Evolutionary conservation across 23 red algal species (phyloP).

Genomic region (Cyanidiococcus yangmingshanensis): DNA sequence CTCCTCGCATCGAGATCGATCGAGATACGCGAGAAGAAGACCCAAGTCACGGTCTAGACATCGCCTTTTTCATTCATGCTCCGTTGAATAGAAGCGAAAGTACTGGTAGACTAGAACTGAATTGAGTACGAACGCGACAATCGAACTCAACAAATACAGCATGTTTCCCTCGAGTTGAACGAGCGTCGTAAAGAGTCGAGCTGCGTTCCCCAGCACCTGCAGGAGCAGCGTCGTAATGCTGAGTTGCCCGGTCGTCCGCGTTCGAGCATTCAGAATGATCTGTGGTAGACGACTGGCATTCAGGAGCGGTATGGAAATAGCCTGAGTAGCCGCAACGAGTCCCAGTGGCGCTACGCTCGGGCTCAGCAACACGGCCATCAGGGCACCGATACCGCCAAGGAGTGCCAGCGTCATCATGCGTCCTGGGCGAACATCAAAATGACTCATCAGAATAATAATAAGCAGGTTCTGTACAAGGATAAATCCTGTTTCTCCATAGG

Average conservation of each 20-base stretch:
- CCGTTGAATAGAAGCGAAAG: background rate
- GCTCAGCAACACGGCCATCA: constrained; percentile 5
- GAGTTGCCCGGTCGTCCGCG: constrained; percentile 68
- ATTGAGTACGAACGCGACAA: background rate
- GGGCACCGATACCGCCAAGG: background rate
- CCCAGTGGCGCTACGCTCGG: constrained; percentile 27
- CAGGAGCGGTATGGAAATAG: constrained; percentile 64
- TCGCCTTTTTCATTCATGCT: too few relatives aligned
- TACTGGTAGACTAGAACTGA: background rate
- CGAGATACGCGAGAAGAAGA: too few relatives aligned
- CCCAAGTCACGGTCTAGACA: too few relatives aligned
- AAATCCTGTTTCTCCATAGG: constrained; percentile 72
- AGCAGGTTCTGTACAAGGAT: constrained; percentile 71
- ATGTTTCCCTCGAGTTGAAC: constrained; percentile 41
- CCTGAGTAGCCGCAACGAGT: constrained; percentile 40
- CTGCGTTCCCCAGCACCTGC: constrained; percentile 72
- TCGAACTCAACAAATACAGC: background rate
- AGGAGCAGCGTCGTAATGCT: constrained; percentile 64
- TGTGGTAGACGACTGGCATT: constrained; percentile 71
- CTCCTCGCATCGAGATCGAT: too few relatives aligned
- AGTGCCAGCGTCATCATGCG: too few relatives aligned
- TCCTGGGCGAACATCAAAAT: background rate
- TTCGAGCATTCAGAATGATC: constrained; percentile 48
- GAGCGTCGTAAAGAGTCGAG: constrained; percentile 86
- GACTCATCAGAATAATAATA: constrained; percentile 43